Base-by-base conservation (phyloP, 1,139 yeast genomes). In the Scheffersomyces parashehatae region DNA sequence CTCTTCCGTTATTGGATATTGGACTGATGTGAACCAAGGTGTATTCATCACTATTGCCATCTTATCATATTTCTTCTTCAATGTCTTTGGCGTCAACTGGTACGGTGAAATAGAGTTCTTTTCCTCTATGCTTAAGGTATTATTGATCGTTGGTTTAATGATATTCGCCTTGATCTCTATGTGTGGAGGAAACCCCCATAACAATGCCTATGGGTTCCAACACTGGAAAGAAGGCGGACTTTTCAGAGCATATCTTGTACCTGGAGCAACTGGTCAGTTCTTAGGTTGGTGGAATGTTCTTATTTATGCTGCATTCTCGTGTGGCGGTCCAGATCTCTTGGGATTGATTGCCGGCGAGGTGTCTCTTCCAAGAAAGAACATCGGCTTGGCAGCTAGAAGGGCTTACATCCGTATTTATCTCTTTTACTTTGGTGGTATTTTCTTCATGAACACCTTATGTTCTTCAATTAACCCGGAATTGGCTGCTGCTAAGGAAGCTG, bases 241-340 rank as follows among this genome's bases (percentile, higher is more conserved):
- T 28, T 55, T 67, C 45, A 65, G 60, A 42, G 62, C 56, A 29
- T 68, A 64, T 45, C 60, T 70, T 36, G 66, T 57, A 4, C 41
- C 46, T 3, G 75, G 75, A 5, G 16, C 55, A 9, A 67, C 72
- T 4, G 75, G 75, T 5, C 59, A 64, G 42, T 70, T 68, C 46
- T 55, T 68, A 37, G 73, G 69, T 0, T 60, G 60, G 53, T 67
- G 71, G 68, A 62, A 58, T 39, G 67, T 64, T 14, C 53, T 69
- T 45, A 57, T 67, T 36, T 68, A 66, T 48, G 73, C 74, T 29
- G 74, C 73, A 4, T 70, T 68, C 45, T 58, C 71, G 26, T 75
- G 75, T 48, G 69, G 73, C 12, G 80, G 80, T 2, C 70, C 77
- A 3, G 73, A 74, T 48, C 50, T 67, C 38, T 56, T 69, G 44